These are phyloP conservation scores for Kazachstania martiniae DNA, from an alignment of 805 yeast species.

Conservation along the genomic window DNA sequence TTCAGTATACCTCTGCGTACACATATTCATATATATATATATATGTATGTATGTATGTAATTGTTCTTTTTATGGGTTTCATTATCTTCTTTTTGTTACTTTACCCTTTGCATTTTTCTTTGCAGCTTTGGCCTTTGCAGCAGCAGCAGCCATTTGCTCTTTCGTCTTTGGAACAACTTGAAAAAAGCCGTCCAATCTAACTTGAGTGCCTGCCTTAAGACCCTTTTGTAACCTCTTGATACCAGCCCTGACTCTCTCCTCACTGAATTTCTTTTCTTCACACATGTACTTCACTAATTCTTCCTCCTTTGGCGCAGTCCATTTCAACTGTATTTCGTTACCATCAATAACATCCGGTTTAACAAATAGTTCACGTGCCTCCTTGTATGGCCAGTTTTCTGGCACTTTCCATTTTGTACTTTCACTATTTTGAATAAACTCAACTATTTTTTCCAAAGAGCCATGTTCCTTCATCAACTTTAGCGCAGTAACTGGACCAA, in stretches of 20 bases:
- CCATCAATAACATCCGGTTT: slow-evolving; percentile 70
- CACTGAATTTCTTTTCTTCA: slow-evolving; percentile 80
- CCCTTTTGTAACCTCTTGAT: slow-evolving; percentile 79
- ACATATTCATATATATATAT: too few relatives aligned
- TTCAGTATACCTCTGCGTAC: too few relatives aligned
- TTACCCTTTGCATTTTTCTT: slow-evolving; percentile 18
- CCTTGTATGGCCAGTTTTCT: slow-evolving; percentile 87
- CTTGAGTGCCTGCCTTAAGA: slow-evolving; percentile 77
- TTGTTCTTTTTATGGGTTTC: neutral
- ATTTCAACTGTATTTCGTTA: slow-evolving; percentile 56
- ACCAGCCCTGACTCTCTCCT: slow-evolving; percentile 82
- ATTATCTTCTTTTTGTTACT: slow-evolving; percentile 16
- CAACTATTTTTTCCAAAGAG: slow-evolving; percentile 67
- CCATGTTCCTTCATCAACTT: slow-evolving; percentile 82
- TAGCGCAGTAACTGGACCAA: slow-evolving; percentile 91
- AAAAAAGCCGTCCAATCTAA: slow-evolving; percentile 87
- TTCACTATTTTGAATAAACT: slow-evolving; percentile 37
- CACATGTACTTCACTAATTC: slow-evolving; percentile 79
- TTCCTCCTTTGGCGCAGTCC: slow-evolving; percentile 82
- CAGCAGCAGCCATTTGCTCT: slow-evolving; percentile 30
- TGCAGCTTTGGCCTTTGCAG: slow-evolving; percentile 23
- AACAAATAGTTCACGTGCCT: slow-evolving; percentile 74
- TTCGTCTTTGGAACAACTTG: slow-evolving; percentile 48
- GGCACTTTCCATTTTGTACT: slow-evolving; percentile 74
- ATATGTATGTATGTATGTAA: too few relatives aligned